Evolutionary conservation across 306 rosid genomes (phyloP), one percentile per base, ranked within the genome.

Genomic region (Cicer pinnatifidum): DNA sequence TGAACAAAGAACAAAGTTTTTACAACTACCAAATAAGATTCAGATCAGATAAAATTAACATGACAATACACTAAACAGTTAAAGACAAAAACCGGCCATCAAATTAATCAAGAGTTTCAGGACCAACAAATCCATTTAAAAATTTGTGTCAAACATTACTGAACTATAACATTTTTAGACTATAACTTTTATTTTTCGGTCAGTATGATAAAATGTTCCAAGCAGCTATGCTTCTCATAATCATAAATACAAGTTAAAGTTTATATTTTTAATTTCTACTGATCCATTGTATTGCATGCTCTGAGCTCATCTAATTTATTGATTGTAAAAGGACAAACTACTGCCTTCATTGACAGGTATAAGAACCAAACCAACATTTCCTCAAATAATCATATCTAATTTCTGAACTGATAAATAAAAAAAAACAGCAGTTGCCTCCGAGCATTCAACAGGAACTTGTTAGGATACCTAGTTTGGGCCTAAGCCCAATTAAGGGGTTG

Each of bases 1-100:
- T 79, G 71, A 76, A 83, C 60, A 73, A 51, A 51, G 66, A 70
- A 38, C 48, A 60, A 13, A 71, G 56, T 45, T 57, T 53, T 16
- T 40, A 28, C 67, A 65, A 53, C 54, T 12, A 13, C 37, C 41
- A 64, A 75, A 33, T 16, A 74, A 46, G 69, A 71, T 39, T 51
- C 11, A 39, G 17, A 66, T 20, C 71, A 43, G n/a, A 43, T 35
- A 16, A 11, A 37, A 41, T 57, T 50, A 50, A 62, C 56, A 43
- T 5, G 16, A n/a, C 20, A 57, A 39, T 46, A 61, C n/a, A 50
- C 75, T 40, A 56, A 10, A 37, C 37, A 3, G 19, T 6, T 20
- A 59, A 71, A 64, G 71, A 75, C 39, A 65, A 37, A 37, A 52
- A 67, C 50, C 37, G 28, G 44, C 8, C 48, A 11, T 39, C 37